Evolutionary conservation across 495 filamentous ascomycete genomes (phyloP), one percentile per base, ranked within the genome.

Genomic region (Margaritispora aquatica): DNA sequence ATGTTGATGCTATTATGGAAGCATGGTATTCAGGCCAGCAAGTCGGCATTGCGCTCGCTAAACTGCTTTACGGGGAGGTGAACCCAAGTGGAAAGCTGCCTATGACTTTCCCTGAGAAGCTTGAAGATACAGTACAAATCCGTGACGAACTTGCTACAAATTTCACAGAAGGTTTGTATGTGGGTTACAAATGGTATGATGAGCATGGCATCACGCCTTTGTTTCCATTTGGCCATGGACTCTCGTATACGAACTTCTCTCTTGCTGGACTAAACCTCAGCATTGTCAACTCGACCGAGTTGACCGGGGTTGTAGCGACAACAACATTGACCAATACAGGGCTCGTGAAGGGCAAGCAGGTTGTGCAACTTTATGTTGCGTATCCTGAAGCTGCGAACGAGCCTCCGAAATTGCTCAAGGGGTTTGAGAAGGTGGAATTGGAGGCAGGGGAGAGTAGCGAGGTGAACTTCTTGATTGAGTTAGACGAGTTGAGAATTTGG

Each of bases 1-100:
- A 85, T 63, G 77, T 86, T 17, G 80, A 75, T 1, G 81, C 80
- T 26, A 95, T 98, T 44, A 64, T 97, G 86, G 96, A 90, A 86
- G 93, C 93, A 60, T 91, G 91, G 68, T 70, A 96, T 49, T 92
- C 94, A 0, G 94, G 94, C 17, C 87, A 97, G 68, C 87, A 98
- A 69, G 89, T 85, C 23, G 94, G 94, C 36, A 92, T 93, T 72
- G 82, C 87, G 19, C 80, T 98, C 58, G 83, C 83, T 26, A 92
- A 97, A 66, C 81, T 98, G 9, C 85, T 98, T 13, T 98, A 96
- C 71, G 47, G 47, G 2, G 47, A 50, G 4, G 47, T 23, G 5
- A 50, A 50, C 21, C 47, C 47, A 2, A 83, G 84, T 31, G 94
- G 83, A 92, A 61, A 88, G 96, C 66, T 92, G 94, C 73, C 86